These are phyloP conservation scores for Pyrenochaeta sp. DNA, from an alignment of 2,329 filamentous ascomycete genomes.

Conservation along the genomic window DNA sequence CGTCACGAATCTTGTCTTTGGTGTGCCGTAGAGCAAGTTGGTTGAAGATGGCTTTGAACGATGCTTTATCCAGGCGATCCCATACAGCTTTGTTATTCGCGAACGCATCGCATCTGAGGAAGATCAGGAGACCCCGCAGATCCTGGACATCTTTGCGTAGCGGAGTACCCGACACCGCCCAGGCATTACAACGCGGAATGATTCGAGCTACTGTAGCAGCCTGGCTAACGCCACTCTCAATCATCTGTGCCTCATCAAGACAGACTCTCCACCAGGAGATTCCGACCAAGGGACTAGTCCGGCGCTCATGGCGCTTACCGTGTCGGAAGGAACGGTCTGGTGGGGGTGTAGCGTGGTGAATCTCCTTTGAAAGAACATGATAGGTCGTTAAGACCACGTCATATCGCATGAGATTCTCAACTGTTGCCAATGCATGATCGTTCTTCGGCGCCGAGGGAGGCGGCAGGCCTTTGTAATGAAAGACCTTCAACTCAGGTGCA, in stretches of 20 bases:
- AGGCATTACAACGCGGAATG: slow-evolving; percentile 85
- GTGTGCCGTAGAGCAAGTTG: slow-evolving; percentile 82
- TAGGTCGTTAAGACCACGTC: slow-evolving; percentile 72
- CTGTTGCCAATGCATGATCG: slow-evolving; percentile 48
- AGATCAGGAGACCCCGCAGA: slow-evolving; percentile 80
- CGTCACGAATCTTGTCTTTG: slow-evolving; percentile 79
- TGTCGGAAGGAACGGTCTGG: slow-evolving; percentile 75
- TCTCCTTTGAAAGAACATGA: slow-evolving; percentile 76
- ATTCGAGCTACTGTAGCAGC: slow-evolving; percentile 81
- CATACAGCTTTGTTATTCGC: slow-evolving; percentile 71
- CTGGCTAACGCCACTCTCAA: slow-evolving; percentile 86
- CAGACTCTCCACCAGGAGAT: slow-evolving; percentile 88
- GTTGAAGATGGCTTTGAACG: slow-evolving; percentile 75
- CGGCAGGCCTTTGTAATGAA: slow-evolving; percentile 64
- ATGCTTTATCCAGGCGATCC: slow-evolving; percentile 71
- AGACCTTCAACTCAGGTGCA: slow-evolving; percentile 64
- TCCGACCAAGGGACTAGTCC: slow-evolving; percentile 78
- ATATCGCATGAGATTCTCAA: slow-evolving; percentile 58
- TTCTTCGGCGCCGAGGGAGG: slow-evolving; percentile 37
- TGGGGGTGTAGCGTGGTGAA: slow-evolving; percentile 76
- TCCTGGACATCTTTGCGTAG: slow-evolving; percentile 82
- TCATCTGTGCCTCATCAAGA: slow-evolving; percentile 84
- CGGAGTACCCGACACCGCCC: slow-evolving; percentile 92
- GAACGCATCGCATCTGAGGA: slow-evolving; percentile 81
- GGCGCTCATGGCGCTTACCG: slow-evolving; percentile 70